phyloP scores from a whole-genome alignment of 441 rosid species.

The Rhodomyrtus psidioides region DNA sequence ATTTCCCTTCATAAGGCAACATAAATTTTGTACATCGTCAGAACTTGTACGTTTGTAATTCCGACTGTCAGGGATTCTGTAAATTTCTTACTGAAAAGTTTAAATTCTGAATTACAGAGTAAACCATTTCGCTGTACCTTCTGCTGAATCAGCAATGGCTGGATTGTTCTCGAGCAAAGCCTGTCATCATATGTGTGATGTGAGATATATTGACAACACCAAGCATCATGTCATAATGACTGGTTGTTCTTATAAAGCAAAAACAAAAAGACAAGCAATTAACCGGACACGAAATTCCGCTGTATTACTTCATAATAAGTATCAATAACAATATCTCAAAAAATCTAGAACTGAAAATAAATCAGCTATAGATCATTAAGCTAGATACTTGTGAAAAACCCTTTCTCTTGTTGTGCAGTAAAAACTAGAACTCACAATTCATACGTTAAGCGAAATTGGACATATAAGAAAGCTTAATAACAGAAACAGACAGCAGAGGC shows the following conservation, averaged over 20 bases:
- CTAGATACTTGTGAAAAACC: background rate
- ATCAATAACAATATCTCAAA: background rate
- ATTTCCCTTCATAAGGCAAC: background rate
- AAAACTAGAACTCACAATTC: background rate
- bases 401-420: background rate
- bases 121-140: constrained; percentile 32
- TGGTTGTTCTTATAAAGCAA: background rate
- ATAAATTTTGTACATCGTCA: background rate
- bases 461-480: background rate
- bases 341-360: background rate
- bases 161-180: constrained; percentile 85
- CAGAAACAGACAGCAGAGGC: background rate
- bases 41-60: background rate
- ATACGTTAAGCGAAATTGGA: background rate
- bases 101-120: background rate
- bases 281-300: background rate
- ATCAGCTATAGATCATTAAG: background rate
- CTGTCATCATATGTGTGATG: constrained; percentile 23
- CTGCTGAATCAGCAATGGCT: constrained; percentile 40
- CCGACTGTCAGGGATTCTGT: background rate
- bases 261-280: background rate
- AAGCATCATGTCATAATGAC: background rate
- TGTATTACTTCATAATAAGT: background rate
- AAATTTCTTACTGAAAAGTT: background rate
- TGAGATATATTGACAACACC: background rate